Evolutionary conservation across 208 protist genomes (phyloP).

Genomic region (Phytomonas sp.): DNA sequence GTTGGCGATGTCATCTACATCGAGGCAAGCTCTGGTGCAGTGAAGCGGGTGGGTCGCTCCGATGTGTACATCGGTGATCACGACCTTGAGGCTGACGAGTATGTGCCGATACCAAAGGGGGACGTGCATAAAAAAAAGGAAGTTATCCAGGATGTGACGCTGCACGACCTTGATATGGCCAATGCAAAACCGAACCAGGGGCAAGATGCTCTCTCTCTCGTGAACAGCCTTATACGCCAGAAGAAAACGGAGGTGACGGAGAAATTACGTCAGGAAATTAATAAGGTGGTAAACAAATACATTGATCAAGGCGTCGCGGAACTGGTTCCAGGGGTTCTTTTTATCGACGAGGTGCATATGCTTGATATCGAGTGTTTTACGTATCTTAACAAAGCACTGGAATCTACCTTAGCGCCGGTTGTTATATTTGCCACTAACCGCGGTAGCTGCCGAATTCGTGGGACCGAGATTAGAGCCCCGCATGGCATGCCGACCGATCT

Average conservation of each 20-base stretch:
- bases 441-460: conserved; percentile 94
- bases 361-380: conserved; percentile 99
- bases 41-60: conserved; percentile 95
- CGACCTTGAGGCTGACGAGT: conserved; percentile 99
- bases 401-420: conserved; percentile 98
- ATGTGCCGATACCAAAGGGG: conserved; percentile 99
- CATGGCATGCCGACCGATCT: conserved; percentile 99
- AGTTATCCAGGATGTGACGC: conserved; percentile 98
- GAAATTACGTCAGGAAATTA: conserved; percentile 99
- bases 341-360: conserved; percentile 99
- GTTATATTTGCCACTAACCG: conserved; percentile 99
- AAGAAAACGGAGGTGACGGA: conserved; percentile 99
- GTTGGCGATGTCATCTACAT: conserved; percentile 99
- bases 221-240: conserved; percentile 98
- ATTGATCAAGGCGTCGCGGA: conserved; percentile 99
- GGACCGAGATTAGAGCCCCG: conserved; percentile 96
- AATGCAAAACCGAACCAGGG: conserved; percentile 96
- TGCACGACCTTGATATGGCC: conserved; percentile 99
- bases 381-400: conserved; percentile 99
- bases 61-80: conserved; percentile 95
- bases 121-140: conserved; percentile 99
- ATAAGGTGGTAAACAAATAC: conserved; percentile 99
- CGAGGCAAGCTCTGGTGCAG: conserved; percentile 96
- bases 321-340: conserved; percentile 99
- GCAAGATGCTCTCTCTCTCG: conserved; percentile 96